These are phyloP conservation scores for Capronia americana DNA, from an alignment of 2,329 filamentous ascomycete genomes.

Conservation along the genomic window DNA sequence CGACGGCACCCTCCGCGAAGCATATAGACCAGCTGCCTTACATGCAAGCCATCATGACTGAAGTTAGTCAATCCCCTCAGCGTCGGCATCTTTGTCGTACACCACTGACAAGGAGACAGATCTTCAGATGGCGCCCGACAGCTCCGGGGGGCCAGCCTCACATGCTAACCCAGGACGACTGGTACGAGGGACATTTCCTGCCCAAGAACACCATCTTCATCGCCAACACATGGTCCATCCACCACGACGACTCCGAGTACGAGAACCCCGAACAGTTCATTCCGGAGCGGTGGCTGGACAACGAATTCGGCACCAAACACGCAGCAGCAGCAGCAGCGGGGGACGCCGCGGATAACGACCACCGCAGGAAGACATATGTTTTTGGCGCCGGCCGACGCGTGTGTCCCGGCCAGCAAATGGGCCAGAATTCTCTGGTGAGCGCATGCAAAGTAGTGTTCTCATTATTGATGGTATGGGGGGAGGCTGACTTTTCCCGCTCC, in stretches of 20 bases:
- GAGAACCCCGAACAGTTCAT: slow-evolving; percentile 19
- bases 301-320: slow-evolving; percentile 25
- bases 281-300: slow-evolving; percentile 28
- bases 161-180: slow-evolving; percentile 34
- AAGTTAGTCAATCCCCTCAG: slow-evolving; percentile 5
- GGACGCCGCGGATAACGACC: slow-evolving; percentile 1
- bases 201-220: slow-evolving; percentile 35
- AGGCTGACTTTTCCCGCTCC: too few species aligned
- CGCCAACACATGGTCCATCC: slow-evolving; percentile 36
- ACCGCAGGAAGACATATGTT: slow-evolving; percentile 42
- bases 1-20: slow-evolving; percentile 56
- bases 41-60: slow-evolving; percentile 46
- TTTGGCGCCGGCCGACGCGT: slow-evolving; percentile 30
- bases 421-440: slow-evolving; percentile 28
- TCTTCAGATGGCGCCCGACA: slow-evolving; percentile 46
- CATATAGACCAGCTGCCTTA: slow-evolving; percentile 61
- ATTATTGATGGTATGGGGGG: too few species aligned
- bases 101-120: slow-evolving; percentile 22
- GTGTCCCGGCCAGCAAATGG: slow-evolving; percentile 29
- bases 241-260: slow-evolving; percentile 34
- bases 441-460: too few species aligned
- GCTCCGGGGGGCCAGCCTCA: slow-evolving; percentile 41
- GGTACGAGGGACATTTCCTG: slow-evolving; percentile 35
- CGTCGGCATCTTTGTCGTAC: too few species aligned
- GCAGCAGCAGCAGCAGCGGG: too few species aligned